Evolutionary conservation across 2,329 filamentous ascomycete species (phyloP).

Genomic region (Fusarium kyushuense): DNA sequence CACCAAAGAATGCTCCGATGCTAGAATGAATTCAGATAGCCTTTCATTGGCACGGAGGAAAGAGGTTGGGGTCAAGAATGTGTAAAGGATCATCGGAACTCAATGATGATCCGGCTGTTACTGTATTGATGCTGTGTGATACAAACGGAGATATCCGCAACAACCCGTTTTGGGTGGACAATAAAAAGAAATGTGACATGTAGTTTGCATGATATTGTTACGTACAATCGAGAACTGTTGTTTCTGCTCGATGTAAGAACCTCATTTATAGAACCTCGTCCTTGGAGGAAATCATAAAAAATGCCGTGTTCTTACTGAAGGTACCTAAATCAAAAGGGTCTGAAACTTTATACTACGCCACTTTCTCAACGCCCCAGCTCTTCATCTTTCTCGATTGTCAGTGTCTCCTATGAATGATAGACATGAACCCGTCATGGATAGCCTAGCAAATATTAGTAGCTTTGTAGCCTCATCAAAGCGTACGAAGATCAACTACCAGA

Average conservation of each 20-base stretch:
- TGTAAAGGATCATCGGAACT: slow-evolving; percentile 15
- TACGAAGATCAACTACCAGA: slow-evolving; percentile 7
- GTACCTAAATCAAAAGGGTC: slow-evolving; percentile 11
- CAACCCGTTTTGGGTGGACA: not conserved
- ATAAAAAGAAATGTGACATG: not conserved
- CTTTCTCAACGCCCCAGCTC: not conserved
- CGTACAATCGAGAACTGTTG: not conserved
- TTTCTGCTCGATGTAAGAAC: not conserved
- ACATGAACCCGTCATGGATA: slow-evolving; percentile 18
- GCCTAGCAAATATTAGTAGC: slow-evolving; percentile 4
- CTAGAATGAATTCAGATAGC: slow-evolving; percentile 23
- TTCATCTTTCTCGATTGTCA: not conserved
- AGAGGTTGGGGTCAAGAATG: slow-evolving; percentile 7
- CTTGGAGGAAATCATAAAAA: not conserved
- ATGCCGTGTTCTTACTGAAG: slow-evolving; percentile 10
- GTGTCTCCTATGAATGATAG: not conserved
- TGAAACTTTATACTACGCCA: slow-evolving; percentile 38
- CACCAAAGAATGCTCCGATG: slow-evolving; percentile 27
- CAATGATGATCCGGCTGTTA: slow-evolving; percentile 22
- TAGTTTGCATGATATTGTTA: not conserved
- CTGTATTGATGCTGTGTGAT: slow-evolving; percentile 14
- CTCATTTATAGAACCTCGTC: not conserved
- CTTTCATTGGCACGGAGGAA: slow-evolving; percentile 20
- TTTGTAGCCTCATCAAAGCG: slow-evolving; percentile 7
- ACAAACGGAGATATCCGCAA: slow-evolving; percentile 16